phyloP scores from a whole-genome alignment of 176 grass and related monocot genomes.

The Secale cereale region DNA sequence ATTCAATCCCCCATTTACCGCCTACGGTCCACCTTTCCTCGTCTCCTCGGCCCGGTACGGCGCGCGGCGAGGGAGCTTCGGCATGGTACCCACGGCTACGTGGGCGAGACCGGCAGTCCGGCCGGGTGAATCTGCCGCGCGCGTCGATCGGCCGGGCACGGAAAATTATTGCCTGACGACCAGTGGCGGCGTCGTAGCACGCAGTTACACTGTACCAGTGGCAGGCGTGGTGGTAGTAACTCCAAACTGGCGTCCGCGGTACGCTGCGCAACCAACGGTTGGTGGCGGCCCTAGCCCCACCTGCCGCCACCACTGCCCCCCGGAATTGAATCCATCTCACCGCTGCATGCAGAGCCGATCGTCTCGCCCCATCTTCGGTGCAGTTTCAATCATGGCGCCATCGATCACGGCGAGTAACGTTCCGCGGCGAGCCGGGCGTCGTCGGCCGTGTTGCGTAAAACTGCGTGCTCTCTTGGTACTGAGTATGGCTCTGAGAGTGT shows the following conservation, averaged over 20 bases:
- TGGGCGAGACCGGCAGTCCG: not conserved
- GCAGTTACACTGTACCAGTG: not conserved
- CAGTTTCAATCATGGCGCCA: too few relatives aligned
- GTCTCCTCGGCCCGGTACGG: not conserved
- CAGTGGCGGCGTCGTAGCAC: not conserved
- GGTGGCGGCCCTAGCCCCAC: not conserved
- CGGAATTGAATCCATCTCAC: conserved; percentile 10
- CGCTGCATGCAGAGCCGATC: not conserved
- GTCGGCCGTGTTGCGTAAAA: not conserved
- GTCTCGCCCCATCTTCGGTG: not conserved
- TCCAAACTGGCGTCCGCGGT: not conserved
- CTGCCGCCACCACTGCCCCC: not conserved
- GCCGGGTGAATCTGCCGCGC: not conserved
- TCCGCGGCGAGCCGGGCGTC: too few relatives aligned
- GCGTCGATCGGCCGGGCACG: not conserved
- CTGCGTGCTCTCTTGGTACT: not conserved
- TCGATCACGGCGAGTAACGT: too few relatives aligned
- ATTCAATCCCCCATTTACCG: not conserved
- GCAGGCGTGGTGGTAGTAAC: not conserved
- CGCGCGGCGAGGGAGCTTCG: not conserved
- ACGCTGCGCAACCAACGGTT: not conserved
- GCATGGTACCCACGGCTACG: not conserved
- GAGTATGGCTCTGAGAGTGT: not conserved
- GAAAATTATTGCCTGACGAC: conserved; percentile 15
- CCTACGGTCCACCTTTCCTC: not conserved